phyloP scores from a whole-genome alignment of 2,329 filamentous ascomycete genomes.

The Graphilbum sp. region DNA sequence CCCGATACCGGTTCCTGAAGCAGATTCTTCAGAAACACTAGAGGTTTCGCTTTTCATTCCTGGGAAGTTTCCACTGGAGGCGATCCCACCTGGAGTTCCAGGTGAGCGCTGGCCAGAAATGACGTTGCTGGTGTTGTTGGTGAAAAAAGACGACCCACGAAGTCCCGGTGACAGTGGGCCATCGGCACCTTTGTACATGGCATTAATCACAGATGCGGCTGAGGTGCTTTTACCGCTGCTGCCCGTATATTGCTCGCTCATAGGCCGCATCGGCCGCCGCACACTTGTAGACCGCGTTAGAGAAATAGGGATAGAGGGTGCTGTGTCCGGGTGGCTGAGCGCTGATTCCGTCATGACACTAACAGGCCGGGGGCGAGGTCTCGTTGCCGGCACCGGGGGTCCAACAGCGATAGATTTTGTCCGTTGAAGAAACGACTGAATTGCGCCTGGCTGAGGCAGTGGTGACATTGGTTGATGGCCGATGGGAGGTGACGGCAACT shows the following conservation, averaged over 20 bases:
- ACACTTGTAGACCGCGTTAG: conserved; percentile 36
- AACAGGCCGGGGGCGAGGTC: conserved; percentile 35
- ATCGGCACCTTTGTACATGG: conserved; percentile 69
- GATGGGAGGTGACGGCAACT: conserved; percentile 64
- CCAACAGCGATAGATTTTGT: conserved; percentile 42
- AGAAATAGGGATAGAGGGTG: conserved; percentile 58
- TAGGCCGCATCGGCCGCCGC: conserved; percentile 33
- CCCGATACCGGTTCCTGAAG: conserved; percentile 21
- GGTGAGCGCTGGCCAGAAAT: conserved; percentile 32
- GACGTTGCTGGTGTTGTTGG: not conserved
- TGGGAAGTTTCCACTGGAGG: conserved; percentile 45
- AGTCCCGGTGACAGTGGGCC: conserved; percentile 44
- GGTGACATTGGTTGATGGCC: conserved; percentile 26
- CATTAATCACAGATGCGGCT: conserved; percentile 62
- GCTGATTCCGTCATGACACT: conserved; percentile 22
- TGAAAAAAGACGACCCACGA: conserved; percentile 48
- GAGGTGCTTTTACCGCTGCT: conserved; percentile 5
- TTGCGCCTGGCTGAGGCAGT: conserved; percentile 43
- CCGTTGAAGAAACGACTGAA: conserved; percentile 38
- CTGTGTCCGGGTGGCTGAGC: conserved; percentile 52
- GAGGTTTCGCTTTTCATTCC: conserved; percentile 51
- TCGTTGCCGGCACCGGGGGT: conserved; percentile 13
- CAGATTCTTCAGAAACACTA: conserved; percentile 50
- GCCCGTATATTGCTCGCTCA: conserved; percentile 45
- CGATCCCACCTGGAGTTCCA: conserved; percentile 17